Evolutionary conservation across 2,329 filamentous ascomycete genomes (phyloP).

Genomic region (Lomentospora prolificans): DNA sequence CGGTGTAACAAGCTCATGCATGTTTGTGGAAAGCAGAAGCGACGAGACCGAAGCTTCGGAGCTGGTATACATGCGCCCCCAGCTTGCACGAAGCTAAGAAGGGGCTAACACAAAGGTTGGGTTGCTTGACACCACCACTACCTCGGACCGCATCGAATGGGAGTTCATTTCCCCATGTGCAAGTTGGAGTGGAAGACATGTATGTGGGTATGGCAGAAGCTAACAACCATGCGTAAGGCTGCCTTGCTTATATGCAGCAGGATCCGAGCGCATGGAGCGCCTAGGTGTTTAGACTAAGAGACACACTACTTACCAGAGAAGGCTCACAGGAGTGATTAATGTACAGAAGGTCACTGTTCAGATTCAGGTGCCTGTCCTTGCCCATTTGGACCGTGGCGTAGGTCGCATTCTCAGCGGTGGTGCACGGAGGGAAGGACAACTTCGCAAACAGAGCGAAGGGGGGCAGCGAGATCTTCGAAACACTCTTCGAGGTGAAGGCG

Average conservation of each 20-base stretch:
- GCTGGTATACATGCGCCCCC: background rate
- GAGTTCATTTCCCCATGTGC: too few relatives aligned
- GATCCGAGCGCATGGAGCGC: background rate
- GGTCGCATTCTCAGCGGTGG: conserved; percentile 41
- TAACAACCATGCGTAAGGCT: background rate
- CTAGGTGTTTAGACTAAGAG: background rate
- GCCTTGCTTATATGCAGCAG: background rate
- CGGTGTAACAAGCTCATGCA: background rate
- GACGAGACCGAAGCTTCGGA: background rate
- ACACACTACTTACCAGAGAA: conserved; percentile 50
- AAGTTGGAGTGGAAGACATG: background rate
- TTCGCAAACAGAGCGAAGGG: conserved; percentile 59
- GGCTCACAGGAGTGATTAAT: conserved; percentile 61
- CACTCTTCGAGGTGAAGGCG: conserved; percentile 50
- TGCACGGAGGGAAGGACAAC: conserved; percentile 54
- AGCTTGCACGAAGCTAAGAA: background rate
- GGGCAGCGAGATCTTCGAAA: conserved; percentile 44
- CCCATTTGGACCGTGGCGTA: conserved; percentile 57
- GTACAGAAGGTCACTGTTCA: conserved; percentile 58
- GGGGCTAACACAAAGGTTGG: too few relatives aligned
- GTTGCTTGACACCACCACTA: too few relatives aligned
- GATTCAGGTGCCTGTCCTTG: conserved; percentile 43
- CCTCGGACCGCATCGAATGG: too few relatives aligned
- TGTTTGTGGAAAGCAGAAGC: background rate
- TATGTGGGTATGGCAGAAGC: background rate